Base-by-base conservation (phyloP, 257 asterid species). In the Capsicum rhomboideum region DNA sequence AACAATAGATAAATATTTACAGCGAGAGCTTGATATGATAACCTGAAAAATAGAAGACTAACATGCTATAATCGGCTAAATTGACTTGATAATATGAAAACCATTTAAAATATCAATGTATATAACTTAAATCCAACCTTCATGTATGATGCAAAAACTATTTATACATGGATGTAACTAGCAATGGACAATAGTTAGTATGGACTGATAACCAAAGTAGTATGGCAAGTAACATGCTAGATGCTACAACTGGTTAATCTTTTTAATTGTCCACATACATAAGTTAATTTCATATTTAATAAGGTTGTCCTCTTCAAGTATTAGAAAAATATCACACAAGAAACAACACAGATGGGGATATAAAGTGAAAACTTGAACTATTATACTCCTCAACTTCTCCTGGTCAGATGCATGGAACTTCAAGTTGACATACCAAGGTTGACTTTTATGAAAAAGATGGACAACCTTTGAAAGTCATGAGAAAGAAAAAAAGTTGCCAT, bases 51-150 rank as follows among this genome's bases (percentile, higher is more conserved):
- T 18, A 1, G 5, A 8, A 55, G 4, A 55, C 23, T n/a, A n/a
- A n/a, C n/a, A n/a, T n/a, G n/a, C n/a, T n/a, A n/a, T n/a, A n/a
- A n/a, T n/a, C n/a, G n/a, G n/a, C n/a, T n/a, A n/a, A n/a, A n/a
- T n/a, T n/a, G n/a, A n/a, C n/a, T n/a, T n/a, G n/a, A n/a, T n/a
- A n/a, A n/a, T n/a, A 2, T 56, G 23, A 23, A 61, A 59, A 23
- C 1, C 1, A 0, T 23, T 61, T 61, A 61, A 3, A 63, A 0
- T 28, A 1, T 26, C 21, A 0, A 0, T 64, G 6, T 29, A 58
- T 21, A 59, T n/a, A 20, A 56, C 12, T 56, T n/a, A 9, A 63
- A 0, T 63, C 5, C 0, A 28, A 34, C 11, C 0, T 67, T 0
- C 18, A 9, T 37, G 37, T 40, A n/a, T 18, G 18, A 68, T 8